These are phyloP conservation scores for Cladosporium phlei DNA, from an alignment of 2,329 filamentous ascomycete species.

Conservation along the genomic window DNA sequence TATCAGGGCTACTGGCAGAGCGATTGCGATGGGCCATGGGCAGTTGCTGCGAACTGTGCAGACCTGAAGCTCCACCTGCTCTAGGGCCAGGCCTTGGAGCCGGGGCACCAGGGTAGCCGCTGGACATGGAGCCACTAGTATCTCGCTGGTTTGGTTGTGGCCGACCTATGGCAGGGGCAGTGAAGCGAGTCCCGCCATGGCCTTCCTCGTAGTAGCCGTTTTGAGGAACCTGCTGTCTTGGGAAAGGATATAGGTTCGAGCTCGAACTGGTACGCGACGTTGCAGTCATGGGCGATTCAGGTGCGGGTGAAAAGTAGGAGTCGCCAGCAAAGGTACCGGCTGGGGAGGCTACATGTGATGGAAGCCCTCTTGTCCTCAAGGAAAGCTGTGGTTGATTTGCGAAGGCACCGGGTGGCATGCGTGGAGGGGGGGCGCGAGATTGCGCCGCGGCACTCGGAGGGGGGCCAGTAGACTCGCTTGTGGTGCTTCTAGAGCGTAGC, in stretches of 20 bases:
- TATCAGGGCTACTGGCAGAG: conserved; percentile 93
- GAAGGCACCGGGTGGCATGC: conserved; percentile 62
- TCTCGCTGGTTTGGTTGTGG: conserved; percentile 65
- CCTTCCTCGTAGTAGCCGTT: conserved; percentile 65
- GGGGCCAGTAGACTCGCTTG: conserved; percentile 59
- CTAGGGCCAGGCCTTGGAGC: conserved; percentile 30
- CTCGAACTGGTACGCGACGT: conserved; percentile 68
- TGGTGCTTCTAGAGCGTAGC: conserved; percentile 70
- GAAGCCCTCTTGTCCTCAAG: conserved; percentile 60
- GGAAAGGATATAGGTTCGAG: conserved; percentile 72
- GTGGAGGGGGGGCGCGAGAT: conserved; percentile 57
- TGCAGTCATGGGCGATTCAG: conserved; percentile 62
- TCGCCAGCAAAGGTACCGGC: conserved; percentile 54
- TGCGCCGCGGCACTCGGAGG: conserved; percentile 43
- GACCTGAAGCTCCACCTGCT: conserved; percentile 44
- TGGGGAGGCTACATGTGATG: conserved; percentile 54
- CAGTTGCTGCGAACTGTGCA: conserved; percentile 47
- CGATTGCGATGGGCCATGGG: conserved; percentile 59
- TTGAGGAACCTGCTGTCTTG: conserved; percentile 63
- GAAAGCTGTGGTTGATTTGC: conserved; percentile 53
- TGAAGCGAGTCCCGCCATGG: conserved; percentile 56
- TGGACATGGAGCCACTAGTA: conserved; percentile 41
- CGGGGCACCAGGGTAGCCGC: conserved; percentile 55
- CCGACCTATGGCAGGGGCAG: conserved; percentile 78
- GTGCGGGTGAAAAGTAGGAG: conserved; percentile 88